Evolutionary conservation across 108 stramenopile genomes (phyloP).

Genomic region (Nitzschia inconspicua): DNA sequence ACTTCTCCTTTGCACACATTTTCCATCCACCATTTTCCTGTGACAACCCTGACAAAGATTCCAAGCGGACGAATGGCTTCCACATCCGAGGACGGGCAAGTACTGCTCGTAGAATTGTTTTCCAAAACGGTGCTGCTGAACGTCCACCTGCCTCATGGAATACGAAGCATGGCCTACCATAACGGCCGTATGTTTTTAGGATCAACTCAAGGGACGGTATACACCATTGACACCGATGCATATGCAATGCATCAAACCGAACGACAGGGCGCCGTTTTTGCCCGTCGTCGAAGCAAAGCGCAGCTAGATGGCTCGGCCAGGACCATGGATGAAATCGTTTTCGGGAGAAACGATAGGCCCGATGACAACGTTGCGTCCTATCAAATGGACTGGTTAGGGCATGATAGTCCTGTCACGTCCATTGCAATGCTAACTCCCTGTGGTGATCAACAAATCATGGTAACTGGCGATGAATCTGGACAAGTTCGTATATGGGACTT

Average conservation of each 20-base stretch:
- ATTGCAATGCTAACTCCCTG: constrained; percentile 58
- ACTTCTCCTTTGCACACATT: constrained; percentile 64
- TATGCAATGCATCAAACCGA: constrained; percentile 56
- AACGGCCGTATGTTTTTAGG: constrained; percentile 56
- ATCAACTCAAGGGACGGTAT: constrained; percentile 63
- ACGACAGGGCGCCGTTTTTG: constrained; percentile 32
- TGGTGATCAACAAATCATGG: constrained; percentile 31
- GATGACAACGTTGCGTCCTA: constrained; percentile 6
- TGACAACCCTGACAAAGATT: constrained; percentile 41
- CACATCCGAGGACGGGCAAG: constrained; percentile 56
- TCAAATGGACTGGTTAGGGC: constrained; percentile 61
- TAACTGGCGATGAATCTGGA: constrained; percentile 72
- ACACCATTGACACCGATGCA: constrained; percentile 60
- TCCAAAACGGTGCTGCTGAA: constrained; percentile 51
- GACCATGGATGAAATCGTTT: constrained; percentile 27
- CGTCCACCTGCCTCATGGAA: constrained; percentile 53
- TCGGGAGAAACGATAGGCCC: constrained; percentile 18
- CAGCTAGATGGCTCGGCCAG: constrained; percentile 1
- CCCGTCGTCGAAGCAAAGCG: constrained; percentile 2
- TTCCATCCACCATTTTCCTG: constrained; percentile 68
- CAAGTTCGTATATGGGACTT: constrained; percentile 81
- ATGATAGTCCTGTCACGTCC: constrained; percentile 56
- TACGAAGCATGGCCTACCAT: constrained; percentile 40
- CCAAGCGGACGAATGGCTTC: constrained; percentile 54
- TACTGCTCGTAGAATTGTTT: constrained; percentile 62